Evolutionary conservation across 192 early-diverging fungal genomes (phyloP).

Genomic region (Linnemannia exigua): DNA sequence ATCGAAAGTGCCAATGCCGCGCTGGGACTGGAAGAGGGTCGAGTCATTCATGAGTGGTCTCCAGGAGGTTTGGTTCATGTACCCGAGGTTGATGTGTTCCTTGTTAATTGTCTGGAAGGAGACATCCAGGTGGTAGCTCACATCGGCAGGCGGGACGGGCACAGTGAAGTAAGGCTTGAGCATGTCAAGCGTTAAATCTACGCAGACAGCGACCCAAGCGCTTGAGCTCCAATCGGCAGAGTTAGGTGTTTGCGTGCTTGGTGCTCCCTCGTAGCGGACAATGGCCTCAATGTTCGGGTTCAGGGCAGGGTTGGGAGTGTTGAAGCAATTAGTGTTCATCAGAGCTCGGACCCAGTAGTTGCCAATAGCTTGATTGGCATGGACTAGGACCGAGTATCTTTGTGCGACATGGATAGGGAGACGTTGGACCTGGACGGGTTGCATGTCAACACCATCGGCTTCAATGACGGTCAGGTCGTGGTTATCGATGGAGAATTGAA

Average conservation of each 20-base stretch:
- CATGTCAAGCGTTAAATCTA: constrained; percentile 30
- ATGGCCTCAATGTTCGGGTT: constrained; percentile 41
- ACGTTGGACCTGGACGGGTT: constrained; percentile 45
- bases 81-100: constrained; percentile 19
- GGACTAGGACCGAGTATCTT: constrained; percentile 60
- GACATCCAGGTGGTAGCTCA: constrained; percentile 5
- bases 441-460: constrained; percentile 53
- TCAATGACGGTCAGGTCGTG: constrained; percentile 58
- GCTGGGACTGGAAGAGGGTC: constrained; percentile 32
- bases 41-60: constrained; percentile 31
- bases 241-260: constrained; percentile 10
- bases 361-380: constrained; percentile 58
- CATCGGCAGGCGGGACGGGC: constrained; percentile 13
- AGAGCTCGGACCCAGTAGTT: constrained; percentile 60
- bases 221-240: constrained; percentile 33
- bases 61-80: constrained; percentile 46
- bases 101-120: constrained; percentile 20
- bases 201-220: constrained; percentile 22
- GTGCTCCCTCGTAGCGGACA: constrained; percentile 59
- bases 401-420: constrained; percentile 60
- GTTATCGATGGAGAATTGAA: constrained; percentile 61
- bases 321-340: constrained; percentile 56
- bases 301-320: constrained; percentile 28
- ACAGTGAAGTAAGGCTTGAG: constrained; percentile 29
- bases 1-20: constrained; percentile 17